Evolutionary conservation across 345 rosid species (phyloP).

Genomic region (Aquilaria sinensis): DNA sequence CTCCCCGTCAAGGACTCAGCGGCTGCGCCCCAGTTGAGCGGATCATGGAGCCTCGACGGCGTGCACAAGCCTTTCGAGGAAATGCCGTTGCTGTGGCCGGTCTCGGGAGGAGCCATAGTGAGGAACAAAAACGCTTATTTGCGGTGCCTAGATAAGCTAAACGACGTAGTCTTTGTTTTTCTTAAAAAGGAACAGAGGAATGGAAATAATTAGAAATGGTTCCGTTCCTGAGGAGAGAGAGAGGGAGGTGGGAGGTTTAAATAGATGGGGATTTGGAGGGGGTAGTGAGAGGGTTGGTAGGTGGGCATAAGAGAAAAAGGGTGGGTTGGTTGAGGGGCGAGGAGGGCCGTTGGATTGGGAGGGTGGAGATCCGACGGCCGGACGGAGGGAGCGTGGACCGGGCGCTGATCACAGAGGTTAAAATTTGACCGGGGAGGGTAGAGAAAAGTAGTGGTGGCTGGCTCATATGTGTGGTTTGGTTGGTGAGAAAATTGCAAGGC

Average conservation of each 20-base stretch:
- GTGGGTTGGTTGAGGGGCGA: slow-evolving; percentile 19
- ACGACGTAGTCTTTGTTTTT: too few species aligned
- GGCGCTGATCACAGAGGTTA: neutral
- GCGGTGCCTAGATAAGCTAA: too few species aligned
- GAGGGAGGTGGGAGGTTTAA: neutral
- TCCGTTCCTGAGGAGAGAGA: slow-evolving; percentile 21
- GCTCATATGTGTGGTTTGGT: too few species aligned
- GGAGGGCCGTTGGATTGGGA: slow-evolving; percentile 6
- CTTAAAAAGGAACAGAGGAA: neutral
- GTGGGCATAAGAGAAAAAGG: slow-evolving; percentile 12
- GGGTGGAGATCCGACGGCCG: slow-evolving; percentile 7
- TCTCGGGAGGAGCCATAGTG: too few species aligned
- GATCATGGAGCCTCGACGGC: slow-evolving; percentile 28
- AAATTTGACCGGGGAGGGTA: neutral
- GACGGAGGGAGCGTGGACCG: slow-evolving; percentile 6
- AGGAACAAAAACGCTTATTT: too few species aligned
- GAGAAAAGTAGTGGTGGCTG: neutral
- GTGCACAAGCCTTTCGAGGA: neutral
- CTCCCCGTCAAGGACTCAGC: slow-evolving; percentile 67
- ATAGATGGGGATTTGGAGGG: slow-evolving; percentile 8
- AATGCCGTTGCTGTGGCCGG: neutral
- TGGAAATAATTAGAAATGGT: neutral
- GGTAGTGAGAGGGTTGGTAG: slow-evolving; percentile 10
- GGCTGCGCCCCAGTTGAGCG: slow-evolving; percentile 66
- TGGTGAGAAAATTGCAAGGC: neutral